Evolutionary conservation across 2,329 filamentous ascomycete genomes (phyloP), one percentile per base, ranked within the genome.

Genomic region (Leptoxyphium fumago): DNA sequence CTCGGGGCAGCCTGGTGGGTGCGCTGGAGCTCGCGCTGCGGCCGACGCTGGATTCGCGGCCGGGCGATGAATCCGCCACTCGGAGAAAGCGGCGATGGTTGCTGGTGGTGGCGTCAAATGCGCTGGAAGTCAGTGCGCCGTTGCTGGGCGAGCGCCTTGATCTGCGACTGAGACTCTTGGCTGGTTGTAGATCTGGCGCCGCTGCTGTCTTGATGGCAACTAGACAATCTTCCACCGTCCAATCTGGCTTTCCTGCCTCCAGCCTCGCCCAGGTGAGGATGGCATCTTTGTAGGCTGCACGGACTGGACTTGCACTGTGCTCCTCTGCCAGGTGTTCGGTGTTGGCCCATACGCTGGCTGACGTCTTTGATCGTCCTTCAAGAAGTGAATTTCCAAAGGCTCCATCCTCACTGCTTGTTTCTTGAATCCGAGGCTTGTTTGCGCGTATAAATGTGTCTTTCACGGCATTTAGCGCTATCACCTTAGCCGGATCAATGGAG

Each of bases 201-300:
- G 83, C 69, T 9, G 32, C 32, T 46, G 69, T 77, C 46, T 82
- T 77, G 41, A 84, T 72, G 32, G 75, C 71, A 10, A 79, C 74
- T 43, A 91, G 67, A 29, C 82, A 83, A 11, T 70, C 65, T 17
- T 94, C 87, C 56, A 80, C 79, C 34, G 78, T 82, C 89, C 89
- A 95, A 43, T 60, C 57, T 39, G 47, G 51, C 26, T 56, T 54
- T 21, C 53, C 52, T 11, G 56, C 57, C 43, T 63, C 60, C 14
- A 57, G 50, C 14, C 51, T 46, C 43, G 95, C 70, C 87, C 89
- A 98, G 1, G 83, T 84, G 36, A 84, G 62, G 13, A 96, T 63
- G 4, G 86, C 84, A 61, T 94, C 85, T 6, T 80, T 77, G 53
- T 96, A 98, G 0, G 87, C 84, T 58, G 81, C 81, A 43, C 88